Evolutionary conservation across 352 stramenopile species (phyloP).

Genomic region (Phytophthora cryptogea): DNA sequence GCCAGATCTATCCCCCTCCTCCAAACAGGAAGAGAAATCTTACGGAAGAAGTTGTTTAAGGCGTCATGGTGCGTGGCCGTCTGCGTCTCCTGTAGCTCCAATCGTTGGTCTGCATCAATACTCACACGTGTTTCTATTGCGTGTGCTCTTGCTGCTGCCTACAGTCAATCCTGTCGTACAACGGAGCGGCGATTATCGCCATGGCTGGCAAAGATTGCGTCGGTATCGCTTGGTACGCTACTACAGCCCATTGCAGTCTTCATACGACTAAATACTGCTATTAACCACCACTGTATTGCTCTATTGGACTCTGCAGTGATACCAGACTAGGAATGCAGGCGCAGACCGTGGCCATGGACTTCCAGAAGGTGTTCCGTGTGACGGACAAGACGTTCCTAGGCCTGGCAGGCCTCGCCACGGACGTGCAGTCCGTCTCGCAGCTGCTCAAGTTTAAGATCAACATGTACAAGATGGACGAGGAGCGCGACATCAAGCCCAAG

Average conservation of each 20-base stretch:
- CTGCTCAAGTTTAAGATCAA: conserved; percentile 95
- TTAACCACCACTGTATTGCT: conserved; percentile 15
- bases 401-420: conserved; percentile 96
- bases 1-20: conserved; percentile 1
- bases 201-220: conserved; percentile 99
- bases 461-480: conserved; percentile 99
- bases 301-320: conserved; percentile 68
- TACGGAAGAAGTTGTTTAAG: conserved; percentile 16
- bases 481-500: conserved; percentile 98
- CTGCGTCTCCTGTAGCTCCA: background rate
- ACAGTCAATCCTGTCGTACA: conserved; percentile 95
- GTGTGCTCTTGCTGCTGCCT: background rate
- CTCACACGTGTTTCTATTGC: background rate
- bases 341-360: conserved; percentile 97
- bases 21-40: conserved; percentile 32
- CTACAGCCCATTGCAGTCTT: background rate
- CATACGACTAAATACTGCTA: background rate
- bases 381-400: conserved; percentile 96
- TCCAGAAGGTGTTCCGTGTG: conserved; percentile 99
- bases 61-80: conserved; percentile 38
- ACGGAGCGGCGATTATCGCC: conserved; percentile 98
- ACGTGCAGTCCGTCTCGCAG: conserved; percentile 98
- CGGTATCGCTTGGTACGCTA: conserved; percentile 93
- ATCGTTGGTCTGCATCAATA: background rate
- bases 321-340: conserved; percentile 96